Base-by-base conservation (phyloP, 1,284 basidiomycete species). In the Pseudozyma flocculosa region DNA sequence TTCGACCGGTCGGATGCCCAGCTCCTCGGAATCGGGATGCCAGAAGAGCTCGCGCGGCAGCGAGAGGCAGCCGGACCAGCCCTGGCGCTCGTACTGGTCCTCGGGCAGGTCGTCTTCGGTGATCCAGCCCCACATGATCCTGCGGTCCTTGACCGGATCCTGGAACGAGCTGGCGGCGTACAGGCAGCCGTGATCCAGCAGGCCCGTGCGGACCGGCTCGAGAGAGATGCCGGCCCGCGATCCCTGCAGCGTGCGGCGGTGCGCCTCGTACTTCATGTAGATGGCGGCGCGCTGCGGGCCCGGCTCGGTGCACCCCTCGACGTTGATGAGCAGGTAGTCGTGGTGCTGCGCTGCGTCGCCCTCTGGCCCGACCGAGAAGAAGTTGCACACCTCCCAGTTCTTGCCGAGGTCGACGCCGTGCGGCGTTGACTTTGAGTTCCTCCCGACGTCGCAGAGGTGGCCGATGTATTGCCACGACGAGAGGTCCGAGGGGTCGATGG, bases 321-420 rank as follows among this genome's bases (percentile, higher is more conserved):
- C 61, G 39, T 67, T 68, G 54, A 70, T 48, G 19, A 70, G 50
- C 3, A 68, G 44, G 40, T 67, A 68, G 26, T 62, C 51, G 48
- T 49, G 10, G 9, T 21, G 40, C 26, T 18, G 9, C 7, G 3
- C 5, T 4, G 18, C 14, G 7, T 13, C 22, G 29, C 26, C 32
- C 15, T 11, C 7, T 7, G 32, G 14, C 36, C 45, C 43, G 29
- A 64, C 49, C 23, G 47, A 47, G 43, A 67, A 62, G 18, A 69
- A 66, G 56, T 66, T 69, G 54, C 63, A 63, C 10, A 69, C 67
- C 45, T 71, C 69, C 60, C 63, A 71, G 43, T 71, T 71, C 44
- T 52, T 56, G 38, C 69, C 69, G 41, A 69, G 52, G 41, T 71
- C 67, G 8, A 65, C 50, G 22, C 53, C 55, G 43, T 57, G 48